Evolutionary conservation across 1,139 yeast genomes (phyloP).

Genomic region (Candida tropicalis): DNA sequence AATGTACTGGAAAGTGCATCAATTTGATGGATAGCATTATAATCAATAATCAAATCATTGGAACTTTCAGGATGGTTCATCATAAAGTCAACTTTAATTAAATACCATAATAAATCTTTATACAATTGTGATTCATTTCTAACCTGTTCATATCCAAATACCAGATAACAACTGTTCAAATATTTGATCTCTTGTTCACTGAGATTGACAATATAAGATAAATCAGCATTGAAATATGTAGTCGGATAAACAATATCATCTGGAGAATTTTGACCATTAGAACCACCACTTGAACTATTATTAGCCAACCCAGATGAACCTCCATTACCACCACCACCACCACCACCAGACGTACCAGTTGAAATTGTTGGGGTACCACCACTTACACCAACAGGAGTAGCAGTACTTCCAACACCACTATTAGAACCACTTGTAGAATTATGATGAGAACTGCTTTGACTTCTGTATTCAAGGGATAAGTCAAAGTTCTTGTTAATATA

Average conservation of each 20-base stretch:
- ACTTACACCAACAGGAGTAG: not conserved
- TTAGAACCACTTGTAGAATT: not conserved
- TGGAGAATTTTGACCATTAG: not conserved
- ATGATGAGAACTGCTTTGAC: not conserved
- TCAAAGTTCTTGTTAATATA: constrained; percentile 24
- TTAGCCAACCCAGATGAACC: not conserved
- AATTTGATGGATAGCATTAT: constrained; percentile 18
- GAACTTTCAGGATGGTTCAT: constrained; percentile 22
- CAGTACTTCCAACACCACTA: not conserved
- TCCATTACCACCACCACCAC: not conserved
- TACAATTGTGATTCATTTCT: constrained; percentile 31
- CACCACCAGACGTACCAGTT: not conserved
- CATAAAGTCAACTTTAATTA: constrained; percentile 31
- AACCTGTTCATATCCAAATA: constrained; percentile 22
- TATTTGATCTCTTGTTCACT: constrained; percentile 30
- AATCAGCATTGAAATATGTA: constrained; percentile 9
- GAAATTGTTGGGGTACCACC: not conserved
- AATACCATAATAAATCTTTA: constrained; percentile 34
- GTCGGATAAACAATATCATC: constrained; percentile 6
- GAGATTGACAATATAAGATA: constrained; percentile 18
- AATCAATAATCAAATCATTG: constrained; percentile 17
- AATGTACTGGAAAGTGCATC: not conserved
- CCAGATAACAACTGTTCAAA: constrained; percentile 26
- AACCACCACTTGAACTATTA: not conserved
- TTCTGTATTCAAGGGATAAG: constrained; percentile 10